phyloP scores from a whole-genome alignment of 306 rosid species.

The Coriaria nepalensis region DNA sequence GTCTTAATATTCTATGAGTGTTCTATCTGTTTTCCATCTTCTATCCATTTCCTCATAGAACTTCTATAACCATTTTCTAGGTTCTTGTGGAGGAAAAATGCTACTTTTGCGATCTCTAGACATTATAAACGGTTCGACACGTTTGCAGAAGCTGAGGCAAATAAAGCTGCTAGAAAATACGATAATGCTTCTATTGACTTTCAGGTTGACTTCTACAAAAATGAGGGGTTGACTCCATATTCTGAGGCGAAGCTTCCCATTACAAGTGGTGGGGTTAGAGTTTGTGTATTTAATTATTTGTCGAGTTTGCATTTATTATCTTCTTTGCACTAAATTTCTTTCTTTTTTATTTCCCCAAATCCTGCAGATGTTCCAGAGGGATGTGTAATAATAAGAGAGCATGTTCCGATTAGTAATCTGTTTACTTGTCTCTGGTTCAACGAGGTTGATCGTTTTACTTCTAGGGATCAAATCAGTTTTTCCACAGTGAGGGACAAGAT shows the following conservation, averaged over 20 bases:
- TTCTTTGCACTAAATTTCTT: slow-evolving; percentile 7
- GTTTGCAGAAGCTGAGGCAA: slow-evolving; percentile 90
- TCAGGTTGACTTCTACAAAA: slow-evolving; percentile 72
- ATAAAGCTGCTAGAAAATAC: slow-evolving; percentile 87
- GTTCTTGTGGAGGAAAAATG: slow-evolving; percentile 97
- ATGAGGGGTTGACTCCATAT: slow-evolving; percentile 80
- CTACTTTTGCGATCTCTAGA: slow-evolving; percentile 81
- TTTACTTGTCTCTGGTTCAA: slow-evolving; percentile 92
- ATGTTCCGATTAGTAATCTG: slow-evolving; percentile 82
- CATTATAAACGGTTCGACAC: slow-evolving; percentile 92
- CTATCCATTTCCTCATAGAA: slow-evolving; percentile 1
- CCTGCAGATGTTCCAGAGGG: slow-evolving; percentile 97
- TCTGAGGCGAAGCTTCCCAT: slow-evolving; percentile 84
- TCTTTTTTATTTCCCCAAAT: no score
- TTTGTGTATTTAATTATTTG: not conserved
- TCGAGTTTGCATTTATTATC: not conserved
- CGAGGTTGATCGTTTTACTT: slow-evolving; percentile 96
- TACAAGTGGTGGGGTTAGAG: slow-evolving; percentile 52
- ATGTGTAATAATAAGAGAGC: slow-evolving; percentile 79
- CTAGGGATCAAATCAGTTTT: slow-evolving; percentile 90
- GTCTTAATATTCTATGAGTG: no score
- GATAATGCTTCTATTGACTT: slow-evolving; percentile 77
- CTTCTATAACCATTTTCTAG: slow-evolving; percentile 15
- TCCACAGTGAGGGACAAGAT: slow-evolving; percentile 67
- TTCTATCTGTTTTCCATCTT: not conserved